These are phyloP conservation scores for Stylosanthes scabra DNA, from an alignment of 331 rosid species.

Conservation along the genomic window DNA sequence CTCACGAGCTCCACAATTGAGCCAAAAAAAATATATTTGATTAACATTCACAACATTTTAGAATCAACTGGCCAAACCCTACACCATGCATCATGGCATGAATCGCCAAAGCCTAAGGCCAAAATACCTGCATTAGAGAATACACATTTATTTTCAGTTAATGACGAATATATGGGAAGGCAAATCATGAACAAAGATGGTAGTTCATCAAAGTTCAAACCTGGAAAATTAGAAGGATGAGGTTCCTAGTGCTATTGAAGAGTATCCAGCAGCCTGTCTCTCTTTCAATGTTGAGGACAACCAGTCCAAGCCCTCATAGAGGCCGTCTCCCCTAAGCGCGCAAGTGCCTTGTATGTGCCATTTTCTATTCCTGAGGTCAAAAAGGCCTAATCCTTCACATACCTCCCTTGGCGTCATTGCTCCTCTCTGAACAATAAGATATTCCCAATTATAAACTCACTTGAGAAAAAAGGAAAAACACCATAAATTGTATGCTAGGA, in stretches of 20 bases:
- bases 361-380: constrained; percentile 92
- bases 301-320: constrained; percentile 99
- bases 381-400: constrained; percentile 95
- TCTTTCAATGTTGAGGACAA: constrained; percentile 91
- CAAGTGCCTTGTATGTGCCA: constrained; percentile 99
- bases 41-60: constrained; percentile 38
- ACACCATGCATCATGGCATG: constrained; percentile 37
- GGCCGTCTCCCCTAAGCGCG: constrained; percentile 94
- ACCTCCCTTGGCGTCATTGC: constrained; percentile 96
- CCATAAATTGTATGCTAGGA: constrained; percentile 6
- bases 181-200: constrained; percentile 9
- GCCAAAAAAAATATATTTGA: constrained; percentile 40
- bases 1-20: constrained; percentile 49
- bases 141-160: constrained; percentile 8
- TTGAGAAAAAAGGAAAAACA: constrained; percentile 14
- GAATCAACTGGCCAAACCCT: constrained; percentile 39
- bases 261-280: constrained; percentile 93
- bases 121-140: constrained; percentile 47
- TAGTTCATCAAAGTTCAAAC: constrained; percentile 32
- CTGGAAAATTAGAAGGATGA: constrained; percentile 72
- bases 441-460: constrained; percentile 14
- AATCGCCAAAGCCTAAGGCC: constrained; percentile 38
- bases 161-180: constrained; percentile 4
- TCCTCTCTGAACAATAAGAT: constrained; percentile 66
- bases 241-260: constrained; percentile 91